Conservation (phyloP, 192 early-diverging fungal species). For the Lobosporangium transversale region DNA sequence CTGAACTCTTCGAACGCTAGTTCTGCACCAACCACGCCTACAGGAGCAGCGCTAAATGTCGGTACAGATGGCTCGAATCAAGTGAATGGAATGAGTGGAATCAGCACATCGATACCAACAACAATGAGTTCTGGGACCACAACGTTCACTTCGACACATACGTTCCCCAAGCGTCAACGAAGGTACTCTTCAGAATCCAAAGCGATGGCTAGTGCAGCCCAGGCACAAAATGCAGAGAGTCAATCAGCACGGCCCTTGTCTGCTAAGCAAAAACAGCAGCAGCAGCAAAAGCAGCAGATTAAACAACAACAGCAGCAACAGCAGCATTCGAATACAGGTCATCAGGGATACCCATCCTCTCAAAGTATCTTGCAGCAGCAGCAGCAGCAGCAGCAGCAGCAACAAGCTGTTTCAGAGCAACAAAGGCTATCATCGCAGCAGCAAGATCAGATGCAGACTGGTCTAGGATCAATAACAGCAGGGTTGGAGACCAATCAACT, state of each 20-base stretch:
- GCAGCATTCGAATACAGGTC: background rate
- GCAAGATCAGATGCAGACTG: slow-evolving; percentile 33
- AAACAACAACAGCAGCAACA: slow-evolving; percentile 23
- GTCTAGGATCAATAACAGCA: slow-evolving; percentile 15
- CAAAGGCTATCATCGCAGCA: slow-evolving; percentile 21
- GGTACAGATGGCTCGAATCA: background rate
- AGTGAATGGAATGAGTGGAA: slow-evolving; percentile 1
- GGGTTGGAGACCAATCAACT: slow-evolving; percentile 45
- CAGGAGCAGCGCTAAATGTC: slow-evolving; percentile 18
- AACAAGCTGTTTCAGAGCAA: slow-evolving; percentile 27
- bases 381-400: too few species aligned
- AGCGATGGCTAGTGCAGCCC: slow-evolving; percentile 28
- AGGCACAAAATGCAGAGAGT: slow-evolving; percentile 23
- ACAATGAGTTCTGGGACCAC: too few species aligned
- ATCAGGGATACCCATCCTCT: slow-evolving; percentile 25
- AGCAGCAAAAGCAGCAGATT: slow-evolving; percentile 40
- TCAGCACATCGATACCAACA: background rate
- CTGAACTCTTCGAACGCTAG: background rate
- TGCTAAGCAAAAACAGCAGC: slow-evolving; percentile 46
- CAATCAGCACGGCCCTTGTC: slow-evolving; percentile 24
- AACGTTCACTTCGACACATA: slow-evolving; percentile 26
- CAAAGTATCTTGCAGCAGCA: slow-evolving; percentile 47
- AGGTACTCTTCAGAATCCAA: slow-evolving; percentile 55
- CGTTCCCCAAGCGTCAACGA: slow-evolving; percentile 50
- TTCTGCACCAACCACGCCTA: slow-evolving; percentile 39